Conservation (phyloP, 2,329 filamentous ascomycete genomes). For the Talaromyces pinophilus region DNA sequence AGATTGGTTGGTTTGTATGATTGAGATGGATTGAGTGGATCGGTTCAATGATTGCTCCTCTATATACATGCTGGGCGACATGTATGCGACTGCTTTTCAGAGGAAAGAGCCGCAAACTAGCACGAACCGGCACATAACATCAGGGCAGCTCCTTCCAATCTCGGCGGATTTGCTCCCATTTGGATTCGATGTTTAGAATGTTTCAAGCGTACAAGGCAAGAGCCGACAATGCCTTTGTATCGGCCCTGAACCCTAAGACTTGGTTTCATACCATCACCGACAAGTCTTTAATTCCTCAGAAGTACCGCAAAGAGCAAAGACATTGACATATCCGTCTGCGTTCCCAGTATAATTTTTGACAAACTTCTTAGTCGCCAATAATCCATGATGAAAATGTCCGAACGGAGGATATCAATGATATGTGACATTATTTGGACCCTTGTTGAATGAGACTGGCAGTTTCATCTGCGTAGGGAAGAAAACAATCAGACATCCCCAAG, state of each 20-base stretch:
- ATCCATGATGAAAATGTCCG: too few species aligned
- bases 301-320: background rate
- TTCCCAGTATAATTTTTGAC: too few species aligned
- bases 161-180: background rate
- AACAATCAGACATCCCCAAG: background rate
- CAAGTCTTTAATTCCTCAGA: background rate
- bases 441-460: too few species aligned
- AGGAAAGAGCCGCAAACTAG: background rate
- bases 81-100: background rate
- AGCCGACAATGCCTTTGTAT: background rate
- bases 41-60: background rate
- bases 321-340: background rate
- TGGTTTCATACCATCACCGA: background rate
- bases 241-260: background rate
- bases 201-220: background rate
- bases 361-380: background rate
- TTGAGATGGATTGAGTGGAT: background rate
- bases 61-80: background rate
- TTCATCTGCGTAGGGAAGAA: too few species aligned
- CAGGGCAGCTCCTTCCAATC: background rate
- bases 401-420: too few species aligned
- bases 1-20: background rate
- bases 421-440: too few species aligned
- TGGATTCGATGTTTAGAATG: too few species aligned
- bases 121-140: background rate